Conservation (phyloP, 2,329 filamentous ascomycete species). For the Fonsecaea monophora region DNA sequence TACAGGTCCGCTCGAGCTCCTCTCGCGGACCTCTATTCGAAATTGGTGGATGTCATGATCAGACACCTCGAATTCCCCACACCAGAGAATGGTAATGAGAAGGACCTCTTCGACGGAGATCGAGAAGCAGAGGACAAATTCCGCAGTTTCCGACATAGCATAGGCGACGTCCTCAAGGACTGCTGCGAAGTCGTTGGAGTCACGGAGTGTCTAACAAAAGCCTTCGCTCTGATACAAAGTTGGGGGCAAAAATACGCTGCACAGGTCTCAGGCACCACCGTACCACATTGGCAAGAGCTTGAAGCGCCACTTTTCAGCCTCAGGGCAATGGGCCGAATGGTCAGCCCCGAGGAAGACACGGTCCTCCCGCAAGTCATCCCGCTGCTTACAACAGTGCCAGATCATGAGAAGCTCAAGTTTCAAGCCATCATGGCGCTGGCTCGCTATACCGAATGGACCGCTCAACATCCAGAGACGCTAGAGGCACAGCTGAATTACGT, state of each 20-base stretch:
- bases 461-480: conserved; percentile 88
- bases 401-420: conserved; percentile 97
- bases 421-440: conserved; percentile 97
- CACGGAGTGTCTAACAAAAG: conserved; percentile 86
- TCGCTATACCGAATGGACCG: conserved; percentile 97
- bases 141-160: conserved; percentile 91
- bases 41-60: conserved; percentile 91
- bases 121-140: conserved; percentile 97
- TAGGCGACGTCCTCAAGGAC: conserved; percentile 98
- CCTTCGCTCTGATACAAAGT: conserved; percentile 80
- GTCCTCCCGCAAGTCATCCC: conserved; percentile 92
- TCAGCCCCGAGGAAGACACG: conserved; percentile 83
- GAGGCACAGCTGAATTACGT: conserved; percentile 95
- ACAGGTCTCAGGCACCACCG: conserved; percentile 73
- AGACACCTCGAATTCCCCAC: conserved; percentile 86
- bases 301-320: conserved; percentile 95
- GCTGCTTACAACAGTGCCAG: conserved; percentile 89
- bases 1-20: conserved; percentile 82
- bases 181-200: conserved; percentile 96
- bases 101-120: conserved; percentile 92
- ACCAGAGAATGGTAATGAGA: conserved; percentile 74
- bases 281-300: conserved; percentile 94
- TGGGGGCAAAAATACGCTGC: conserved; percentile 86
- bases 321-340: conserved; percentile 95
- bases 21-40: conserved; percentile 81